Conservation (phyloP, 1,284 basidiomycete species). For the Irpex lacteus region DNA sequence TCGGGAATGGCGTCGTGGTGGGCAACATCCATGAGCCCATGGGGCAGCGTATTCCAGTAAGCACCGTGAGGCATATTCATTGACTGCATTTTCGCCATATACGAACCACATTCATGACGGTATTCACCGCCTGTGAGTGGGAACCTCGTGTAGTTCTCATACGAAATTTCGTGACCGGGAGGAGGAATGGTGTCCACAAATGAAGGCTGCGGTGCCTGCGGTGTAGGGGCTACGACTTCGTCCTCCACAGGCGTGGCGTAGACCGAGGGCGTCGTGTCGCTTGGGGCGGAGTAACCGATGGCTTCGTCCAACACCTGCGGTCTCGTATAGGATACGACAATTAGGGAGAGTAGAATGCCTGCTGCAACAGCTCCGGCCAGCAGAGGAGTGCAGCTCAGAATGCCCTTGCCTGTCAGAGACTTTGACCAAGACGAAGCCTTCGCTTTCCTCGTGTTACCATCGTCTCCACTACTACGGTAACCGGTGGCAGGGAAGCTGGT, state of each 20-base stretch:
- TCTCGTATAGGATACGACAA: conserved; percentile 46
- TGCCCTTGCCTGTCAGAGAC: conserved; percentile 19
- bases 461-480: conserved; percentile 40
- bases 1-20: conserved; percentile 41
- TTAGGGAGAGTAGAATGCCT: conserved; percentile 46
- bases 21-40: conserved; percentile 40
- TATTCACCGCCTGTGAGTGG: conserved; percentile 57
- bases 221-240: conserved; percentile 1
- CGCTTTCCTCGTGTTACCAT: conserved; percentile 19
- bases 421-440: conserved; percentile 8
- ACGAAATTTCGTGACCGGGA: conserved; percentile 44
- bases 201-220: conserved; percentile 13
- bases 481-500: conserved; percentile 38
- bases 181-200: conserved; percentile 21
- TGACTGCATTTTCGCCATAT: conserved; percentile 32
- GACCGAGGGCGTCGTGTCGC: conserved; percentile 7
- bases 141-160: conserved; percentile 58
- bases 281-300: conserved; percentile 32
- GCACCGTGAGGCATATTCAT: conserved; percentile 44
- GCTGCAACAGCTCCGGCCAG: conserved; percentile 46
- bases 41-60: conserved; percentile 48
- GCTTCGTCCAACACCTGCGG: conserved; percentile 47
- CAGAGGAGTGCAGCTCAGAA: conserved; percentile 31
- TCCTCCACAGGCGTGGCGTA: conserved; percentile 5
- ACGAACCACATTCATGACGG: conserved; percentile 49